Evolutionary conservation across 140 eudicot genomes (phyloP).

Genomic region (Flaveria floridana): DNA sequence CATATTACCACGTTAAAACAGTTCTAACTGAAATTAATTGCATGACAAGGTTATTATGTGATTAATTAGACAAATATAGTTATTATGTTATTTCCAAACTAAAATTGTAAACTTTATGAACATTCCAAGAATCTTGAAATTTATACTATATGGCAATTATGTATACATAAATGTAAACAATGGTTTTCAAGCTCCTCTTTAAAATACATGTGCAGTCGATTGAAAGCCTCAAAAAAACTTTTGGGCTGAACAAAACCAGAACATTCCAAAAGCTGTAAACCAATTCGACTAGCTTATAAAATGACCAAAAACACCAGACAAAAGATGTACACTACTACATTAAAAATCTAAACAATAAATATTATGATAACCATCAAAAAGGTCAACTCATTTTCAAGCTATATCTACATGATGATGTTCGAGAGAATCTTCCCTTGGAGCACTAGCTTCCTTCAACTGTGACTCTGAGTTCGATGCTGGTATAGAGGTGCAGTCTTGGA

Average conservation of each 20-base stretch:
- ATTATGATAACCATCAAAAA: conserved; percentile 6
- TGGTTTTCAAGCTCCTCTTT: too few relatives aligned
- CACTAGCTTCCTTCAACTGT: conserved; percentile 10
- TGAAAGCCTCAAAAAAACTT: neutral
- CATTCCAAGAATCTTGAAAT: too few relatives aligned
- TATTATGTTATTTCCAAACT: too few relatives aligned
- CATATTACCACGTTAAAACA: neutral
- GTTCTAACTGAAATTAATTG: neutral
- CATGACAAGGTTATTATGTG: neutral
- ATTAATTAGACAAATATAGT: too few relatives aligned
- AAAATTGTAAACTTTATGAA: too few relatives aligned
- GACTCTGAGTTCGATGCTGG: too few relatives aligned
- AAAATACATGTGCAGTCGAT: neutral
- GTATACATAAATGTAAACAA: too few relatives aligned
- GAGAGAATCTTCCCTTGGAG: conserved; percentile 35
- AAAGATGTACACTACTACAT: neutral
- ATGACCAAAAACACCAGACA: neutral
- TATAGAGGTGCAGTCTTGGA: too few relatives aligned
- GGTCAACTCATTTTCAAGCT: conserved; percentile 5
- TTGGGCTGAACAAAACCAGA: neutral
- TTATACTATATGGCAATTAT: neutral
- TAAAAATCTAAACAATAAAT: conserved; percentile 4
- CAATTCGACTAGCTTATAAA: neutral
- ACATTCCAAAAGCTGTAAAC: conserved; percentile 8
- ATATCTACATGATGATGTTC: conserved; percentile 42